Base-by-base conservation (phyloP, 2,329 filamentous ascomycete species). In the Aulographum hederae region DNA sequence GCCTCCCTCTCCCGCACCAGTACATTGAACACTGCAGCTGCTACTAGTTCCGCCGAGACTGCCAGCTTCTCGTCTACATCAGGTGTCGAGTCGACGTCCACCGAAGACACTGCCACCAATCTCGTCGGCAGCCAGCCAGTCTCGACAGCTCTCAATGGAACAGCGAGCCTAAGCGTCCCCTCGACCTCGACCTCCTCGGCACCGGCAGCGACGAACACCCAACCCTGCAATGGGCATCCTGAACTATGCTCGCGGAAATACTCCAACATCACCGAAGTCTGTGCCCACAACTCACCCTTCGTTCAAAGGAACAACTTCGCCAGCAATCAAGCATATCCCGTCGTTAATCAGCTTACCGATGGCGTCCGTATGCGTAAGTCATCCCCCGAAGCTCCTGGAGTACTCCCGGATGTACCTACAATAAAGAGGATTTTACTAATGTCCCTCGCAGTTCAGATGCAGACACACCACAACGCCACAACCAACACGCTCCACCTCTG, bases 401-500 rank as follows among this genome's bases (percentile, higher is more conserved):
- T 31, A 10, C 14, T 15, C 8, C 8, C 18, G 17, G 17, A 13
- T 12, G 10, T 25, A 10, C n/a, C n/a, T n/a, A 25, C 10, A 10
- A 10, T n/a, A 10, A 25, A 10, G n/a, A 10, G n/a, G 21, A 25
- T 25, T 10, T 10, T 25, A 10, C n/a, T n/a, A n/a, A 6, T 21
- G 13, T 12, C 30, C 16, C 15, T 16, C 27, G n/a, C n/a, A n/a
- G n/a, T 31, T 18, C 65, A 73, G 53, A 70, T 70, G 38, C 63
- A 73, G 47, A 61, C 62, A 0, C 70, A 73, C 37, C 55, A 52
- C 21, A 47, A 58, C 18, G 10, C 21, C 10, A 13, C 13, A 13
- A 70, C 74, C 40, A 54, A 54, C 15, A 68, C 65, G 0, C 51
- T 78, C 28, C 78, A 81, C 52, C 81, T 89, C 44, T 94, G 85